Evolutionary conservation across 2,329 filamentous ascomycete genomes (phyloP).

Genomic region (Myriosclerotinia scirpicola): DNA sequence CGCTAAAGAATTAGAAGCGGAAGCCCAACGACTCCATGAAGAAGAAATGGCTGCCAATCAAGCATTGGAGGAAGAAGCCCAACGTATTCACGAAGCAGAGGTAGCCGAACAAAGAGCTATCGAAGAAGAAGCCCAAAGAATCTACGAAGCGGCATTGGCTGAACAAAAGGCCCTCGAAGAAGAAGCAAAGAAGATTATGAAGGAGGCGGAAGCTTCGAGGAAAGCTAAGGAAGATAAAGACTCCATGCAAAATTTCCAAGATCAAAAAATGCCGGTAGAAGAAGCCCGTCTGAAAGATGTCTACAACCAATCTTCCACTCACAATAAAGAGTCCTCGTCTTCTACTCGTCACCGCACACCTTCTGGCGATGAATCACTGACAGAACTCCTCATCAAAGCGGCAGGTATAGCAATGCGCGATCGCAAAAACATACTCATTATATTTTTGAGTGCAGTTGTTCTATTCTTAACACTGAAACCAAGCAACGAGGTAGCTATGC

Average conservation of each 20-base stretch:
- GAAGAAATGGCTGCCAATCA: not conserved
- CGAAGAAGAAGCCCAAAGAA: constrained; percentile 37
- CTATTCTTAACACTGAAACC: constrained; percentile 49
- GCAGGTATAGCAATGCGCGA: constrained; percentile 56
- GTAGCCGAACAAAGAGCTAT: constrained; percentile 9
- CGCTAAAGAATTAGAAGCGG: not conserved
- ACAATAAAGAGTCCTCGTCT: not conserved
- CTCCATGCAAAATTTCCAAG: constrained; percentile 54
- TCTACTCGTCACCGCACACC: not conserved
- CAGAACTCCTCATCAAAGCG: constrained; percentile 55
- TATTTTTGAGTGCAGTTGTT: constrained; percentile 54
- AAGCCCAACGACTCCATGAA: not conserved
- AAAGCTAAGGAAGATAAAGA: constrained; percentile 28
- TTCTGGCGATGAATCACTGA: constrained; percentile 47
- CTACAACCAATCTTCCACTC: constrained; percentile 47
- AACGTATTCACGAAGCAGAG: constrained; percentile 19
- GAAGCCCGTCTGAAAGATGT: constrained; percentile 56
- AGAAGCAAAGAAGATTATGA: constrained; percentile 44
- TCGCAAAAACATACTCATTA: constrained; percentile 59
- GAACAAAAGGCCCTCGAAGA: constrained; percentile 46
- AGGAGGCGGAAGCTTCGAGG: constrained; percentile 50
- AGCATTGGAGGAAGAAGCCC: constrained; percentile 15
- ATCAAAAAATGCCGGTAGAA: constrained; percentile 40
- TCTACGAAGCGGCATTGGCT: constrained; percentile 14
- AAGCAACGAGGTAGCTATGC: not conserved